Evolutionary conservation across 2,329 filamentous ascomycete genomes (phyloP).

Genomic region (Cladosporium sp.): DNA sequence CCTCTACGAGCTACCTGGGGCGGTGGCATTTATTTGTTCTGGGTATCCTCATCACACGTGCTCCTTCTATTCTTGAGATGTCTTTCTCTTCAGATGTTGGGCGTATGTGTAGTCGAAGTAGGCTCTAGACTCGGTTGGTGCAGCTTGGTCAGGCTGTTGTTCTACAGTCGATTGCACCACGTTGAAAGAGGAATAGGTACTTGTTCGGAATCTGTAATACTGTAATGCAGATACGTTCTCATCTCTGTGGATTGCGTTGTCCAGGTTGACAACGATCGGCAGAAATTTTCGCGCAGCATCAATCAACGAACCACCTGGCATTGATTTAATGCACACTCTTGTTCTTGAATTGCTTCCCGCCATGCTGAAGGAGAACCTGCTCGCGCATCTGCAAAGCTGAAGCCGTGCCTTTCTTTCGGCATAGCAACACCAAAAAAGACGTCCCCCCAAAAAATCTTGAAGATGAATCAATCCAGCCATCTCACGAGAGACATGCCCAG

Average conservation of each 20-base stretch:
- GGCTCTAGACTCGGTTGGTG: not conserved
- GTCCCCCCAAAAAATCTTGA: not conserved
- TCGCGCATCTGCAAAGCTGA: not conserved
- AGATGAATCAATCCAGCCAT: not conserved
- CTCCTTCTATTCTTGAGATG: not conserved
- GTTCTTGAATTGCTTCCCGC: not conserved
- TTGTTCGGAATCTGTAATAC: not conserved
- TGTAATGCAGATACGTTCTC: not conserved
- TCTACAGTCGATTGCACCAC: not conserved
- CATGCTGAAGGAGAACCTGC: not conserved
- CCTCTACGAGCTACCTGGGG: not conserved
- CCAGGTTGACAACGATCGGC: no score
- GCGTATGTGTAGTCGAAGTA: not conserved
- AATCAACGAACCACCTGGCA: no score
- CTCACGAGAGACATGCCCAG: conserved; percentile 7
- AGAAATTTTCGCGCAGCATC: no score
- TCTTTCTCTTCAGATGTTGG: not conserved
- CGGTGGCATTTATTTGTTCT: not conserved
- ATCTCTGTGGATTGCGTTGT: no score
- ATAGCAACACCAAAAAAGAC: not conserved
- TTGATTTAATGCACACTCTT: no score
- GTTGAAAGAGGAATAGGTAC: not conserved
- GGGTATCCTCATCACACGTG: not conserved
- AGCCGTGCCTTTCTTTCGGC: not conserved
- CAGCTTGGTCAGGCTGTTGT: not conserved